phyloP scores from a whole-genome alignment of 2,329 filamentous ascomycete species.

The Lecanosticta acicola region DNA sequence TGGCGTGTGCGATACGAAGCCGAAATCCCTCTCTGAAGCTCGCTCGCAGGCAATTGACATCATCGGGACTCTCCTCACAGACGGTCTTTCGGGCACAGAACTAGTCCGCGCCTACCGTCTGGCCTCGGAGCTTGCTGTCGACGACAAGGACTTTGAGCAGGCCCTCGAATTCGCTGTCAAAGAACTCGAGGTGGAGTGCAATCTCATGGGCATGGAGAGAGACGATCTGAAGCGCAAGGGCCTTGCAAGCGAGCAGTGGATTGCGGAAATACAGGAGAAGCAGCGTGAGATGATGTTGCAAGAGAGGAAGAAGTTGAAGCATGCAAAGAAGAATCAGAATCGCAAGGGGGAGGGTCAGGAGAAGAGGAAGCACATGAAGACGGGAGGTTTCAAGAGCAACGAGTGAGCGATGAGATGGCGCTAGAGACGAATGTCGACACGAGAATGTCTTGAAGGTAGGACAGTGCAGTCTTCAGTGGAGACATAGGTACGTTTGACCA shows the following conservation, averaged over 20 bases:
- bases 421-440: too few relatives aligned
- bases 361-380: conserved; percentile 5
- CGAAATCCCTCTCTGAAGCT: conserved; percentile 6
- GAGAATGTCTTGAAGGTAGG: too few relatives aligned
- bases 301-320: conserved; percentile 2
- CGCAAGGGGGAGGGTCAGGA: neutral
- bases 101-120: conserved; percentile 23
- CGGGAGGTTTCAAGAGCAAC: too few relatives aligned
- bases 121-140: conserved; percentile 14
- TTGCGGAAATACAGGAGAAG: conserved; percentile 4
- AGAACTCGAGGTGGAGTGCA: conserved; percentile 27
- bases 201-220: conserved; percentile 22
- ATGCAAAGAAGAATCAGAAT: conserved; percentile 3
- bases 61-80: conserved; percentile 87
- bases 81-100: conserved; percentile 56
- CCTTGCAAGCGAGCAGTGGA: conserved; percentile 12
- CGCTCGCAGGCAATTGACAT: conserved; percentile 37
- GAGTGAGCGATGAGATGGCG: too few relatives aligned
- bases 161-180: conserved; percentile 17
- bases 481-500: too few relatives aligned
- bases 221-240: conserved; percentile 11
- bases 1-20: neutral
- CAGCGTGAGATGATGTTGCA: neutral
- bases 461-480: too few relatives aligned
- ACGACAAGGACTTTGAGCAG: conserved; percentile 8